Evolutionary conservation across 2,329 filamentous ascomycete species (phyloP).

Genomic region (Knoxdaviesia proteae): DNA sequence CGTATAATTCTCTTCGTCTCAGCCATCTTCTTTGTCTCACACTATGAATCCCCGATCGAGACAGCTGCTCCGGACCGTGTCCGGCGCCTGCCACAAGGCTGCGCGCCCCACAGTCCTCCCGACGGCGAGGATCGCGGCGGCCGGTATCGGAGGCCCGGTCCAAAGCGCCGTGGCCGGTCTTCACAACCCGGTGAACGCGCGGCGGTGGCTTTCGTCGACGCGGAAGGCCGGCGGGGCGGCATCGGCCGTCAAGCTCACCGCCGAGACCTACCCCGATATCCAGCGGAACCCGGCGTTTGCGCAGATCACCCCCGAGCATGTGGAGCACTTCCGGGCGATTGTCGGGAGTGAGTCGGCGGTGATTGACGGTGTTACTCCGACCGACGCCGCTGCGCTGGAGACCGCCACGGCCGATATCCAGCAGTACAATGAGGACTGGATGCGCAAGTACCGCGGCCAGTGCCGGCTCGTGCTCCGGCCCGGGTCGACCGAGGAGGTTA

Average conservation of each 20-base stretch:
- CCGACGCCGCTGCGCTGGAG: constrained; percentile 28
- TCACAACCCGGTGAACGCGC: background rate
- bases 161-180: too few species aligned
- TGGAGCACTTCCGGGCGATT: constrained; percentile 62
- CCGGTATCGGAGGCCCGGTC: too few species aligned
- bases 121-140: too few species aligned
- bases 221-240: constrained; percentile 6
- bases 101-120: too few species aligned
- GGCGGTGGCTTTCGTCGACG: background rate
- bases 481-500: constrained; percentile 66
- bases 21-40: too few species aligned
- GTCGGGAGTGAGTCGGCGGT: constrained; percentile 61
- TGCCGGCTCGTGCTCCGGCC: constrained; percentile 75
- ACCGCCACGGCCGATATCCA: constrained; percentile 57
- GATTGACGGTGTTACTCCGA: constrained; percentile 54
- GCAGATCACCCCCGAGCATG: constrained; percentile 55
- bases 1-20: too few species aligned
- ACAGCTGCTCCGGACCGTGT: too few species aligned
- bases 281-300: constrained; percentile 61
- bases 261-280: constrained; percentile 67
- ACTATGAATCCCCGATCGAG: too few species aligned
- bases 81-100: too few species aligned
- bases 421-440: constrained; percentile 93
- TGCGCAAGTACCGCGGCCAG: constrained; percentile 94
- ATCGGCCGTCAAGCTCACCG: constrained; percentile 43